phyloP scores from a whole-genome alignment of 768 basidiomycete species.

The Leccinum olivaceopallidum region DNA sequence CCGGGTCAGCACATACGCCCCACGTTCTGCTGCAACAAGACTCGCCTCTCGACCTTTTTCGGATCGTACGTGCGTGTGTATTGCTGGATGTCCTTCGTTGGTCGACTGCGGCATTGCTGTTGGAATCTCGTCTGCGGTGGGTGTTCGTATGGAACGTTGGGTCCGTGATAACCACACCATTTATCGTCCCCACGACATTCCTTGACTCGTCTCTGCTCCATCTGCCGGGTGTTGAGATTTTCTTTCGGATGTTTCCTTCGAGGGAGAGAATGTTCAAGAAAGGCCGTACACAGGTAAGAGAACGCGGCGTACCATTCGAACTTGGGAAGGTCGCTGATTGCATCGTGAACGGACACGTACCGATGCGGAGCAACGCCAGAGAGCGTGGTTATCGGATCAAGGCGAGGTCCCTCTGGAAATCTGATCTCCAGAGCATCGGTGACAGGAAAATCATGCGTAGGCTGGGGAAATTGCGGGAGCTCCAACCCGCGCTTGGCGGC shows the following conservation, averaged over 20 bases:
- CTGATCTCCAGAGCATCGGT: slow-evolving; percentile 50
- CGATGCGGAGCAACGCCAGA: slow-evolving; percentile 56
- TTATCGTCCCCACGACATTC: slow-evolving; percentile 38
- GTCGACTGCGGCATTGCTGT: slow-evolving; percentile 42
- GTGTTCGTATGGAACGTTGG: slow-evolving; percentile 33
- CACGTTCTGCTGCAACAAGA: background rate
- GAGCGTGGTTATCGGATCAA: slow-evolving; percentile 46
- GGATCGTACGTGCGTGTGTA: slow-evolving; percentile 55
- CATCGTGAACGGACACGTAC: slow-evolving; percentile 65
- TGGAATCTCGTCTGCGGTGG: slow-evolving; percentile 46
- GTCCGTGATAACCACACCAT: slow-evolving; percentile 35
- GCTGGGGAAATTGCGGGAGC: slow-evolving; percentile 42
- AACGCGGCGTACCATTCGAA: slow-evolving; percentile 67
- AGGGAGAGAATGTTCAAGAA: background rate
- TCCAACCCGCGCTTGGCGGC: slow-evolving; percentile 38
- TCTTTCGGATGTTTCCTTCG: slow-evolving; percentile 28
- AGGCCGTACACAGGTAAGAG: background rate
- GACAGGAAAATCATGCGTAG: slow-evolving; percentile 43
- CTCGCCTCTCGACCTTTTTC: slow-evolving; percentile 59
- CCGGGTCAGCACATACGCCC: background rate
- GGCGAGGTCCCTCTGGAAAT: slow-evolving; percentile 39
- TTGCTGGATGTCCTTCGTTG: slow-evolving; percentile 61
- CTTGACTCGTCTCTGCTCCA: slow-evolving; percentile 29
- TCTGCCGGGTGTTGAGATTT: slow-evolving; percentile 11
- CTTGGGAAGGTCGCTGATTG: slow-evolving; percentile 67